Conservation (phyloP, 192 early-diverging fungal species). For the Backusella tuberculispora region DNA sequence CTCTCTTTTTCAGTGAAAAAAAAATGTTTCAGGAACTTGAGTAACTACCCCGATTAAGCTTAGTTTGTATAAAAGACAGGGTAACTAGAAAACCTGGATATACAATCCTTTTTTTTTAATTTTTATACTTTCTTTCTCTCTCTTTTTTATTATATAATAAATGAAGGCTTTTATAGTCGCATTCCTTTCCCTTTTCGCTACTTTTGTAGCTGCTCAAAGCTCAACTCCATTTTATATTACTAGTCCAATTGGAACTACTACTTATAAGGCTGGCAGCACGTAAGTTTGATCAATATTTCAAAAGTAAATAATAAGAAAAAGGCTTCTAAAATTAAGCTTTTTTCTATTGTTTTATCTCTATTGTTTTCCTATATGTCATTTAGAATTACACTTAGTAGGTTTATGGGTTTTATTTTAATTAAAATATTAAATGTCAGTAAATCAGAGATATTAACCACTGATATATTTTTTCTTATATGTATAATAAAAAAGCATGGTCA, state of each 20-base stretch:
- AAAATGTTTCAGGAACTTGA: background rate
- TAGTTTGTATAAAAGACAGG: conserved; percentile 7
- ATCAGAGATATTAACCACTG: background rate
- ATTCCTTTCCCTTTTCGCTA: conserved; percentile 14
- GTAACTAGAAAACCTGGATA: background rate
- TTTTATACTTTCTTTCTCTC: background rate
- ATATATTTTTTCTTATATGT: background rate
- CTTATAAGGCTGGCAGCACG: conserved; percentile 28
- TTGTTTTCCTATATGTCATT: background rate
- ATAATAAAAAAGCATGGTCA: conserved; percentile 16
- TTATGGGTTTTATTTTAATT: background rate
- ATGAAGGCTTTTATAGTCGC: background rate
- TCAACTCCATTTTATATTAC: conserved; percentile 36
- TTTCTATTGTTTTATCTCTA: background rate
- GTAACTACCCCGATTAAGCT: background rate
- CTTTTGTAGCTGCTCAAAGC: conserved; percentile 25
- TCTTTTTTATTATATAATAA: background rate
- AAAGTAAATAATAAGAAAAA: too few species aligned
- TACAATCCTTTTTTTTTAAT: background rate
- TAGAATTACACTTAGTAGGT: conserved; percentile 15
- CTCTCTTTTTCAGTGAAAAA: background rate
- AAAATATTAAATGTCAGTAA: background rate
- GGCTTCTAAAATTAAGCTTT: background rate
- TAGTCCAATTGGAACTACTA: conserved; percentile 25
- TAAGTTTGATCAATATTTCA: background rate